Base-by-base conservation (phyloP, 805 yeast genomes). In the Wickerhamiella kurtzmanii region DNA sequence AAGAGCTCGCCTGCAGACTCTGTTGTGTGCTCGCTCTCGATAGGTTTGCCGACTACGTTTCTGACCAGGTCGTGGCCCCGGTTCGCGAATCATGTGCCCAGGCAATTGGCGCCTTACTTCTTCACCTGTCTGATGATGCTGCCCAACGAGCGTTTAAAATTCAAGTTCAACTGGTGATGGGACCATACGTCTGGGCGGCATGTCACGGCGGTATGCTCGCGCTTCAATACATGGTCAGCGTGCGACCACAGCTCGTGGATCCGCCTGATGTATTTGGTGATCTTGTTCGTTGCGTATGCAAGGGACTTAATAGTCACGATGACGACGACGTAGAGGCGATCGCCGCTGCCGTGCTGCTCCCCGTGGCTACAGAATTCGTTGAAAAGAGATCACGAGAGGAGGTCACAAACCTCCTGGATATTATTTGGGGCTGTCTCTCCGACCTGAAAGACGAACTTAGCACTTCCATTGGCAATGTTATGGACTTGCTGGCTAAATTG, bases 201-300 rank as follows among this genome's bases (percentile, higher is more conserved):
- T 83, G 92, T 49, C 98, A 92, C 68, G 98, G 97, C 55, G 99
- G 97, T 43, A 79, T 92, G 80, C 73, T 92, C 11, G 98, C 97
- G 0, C 69, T 92, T 45, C 71, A 95, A 45, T 92, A 92, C 63
- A 80, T 92, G 55, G 98, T 89, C 9, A 81, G 95, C 50, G 86
- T 89, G 2, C 73, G 95, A 56, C 78, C 86, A 0, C 92, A 83
- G 52, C 72, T 87, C n/a, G 67, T 89, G 19, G 73, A 76, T 45
- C 72, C 77, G 2, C 60, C 64, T 19, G 70, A 76, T 15, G 61
- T 79, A 28, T 68, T 92, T 35, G 81, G 81, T 50, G 74, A 75
- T 45, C 87, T 88, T 1, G 79, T 88, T 2, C 71, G 77, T 39
- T 83, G 92, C 74, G 97, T 92, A 1, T 68, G 92, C 39, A 85